Base-by-base conservation (phyloP, 805 yeast genomes). In the Wickerhamomyces rabaulensis region DNA sequence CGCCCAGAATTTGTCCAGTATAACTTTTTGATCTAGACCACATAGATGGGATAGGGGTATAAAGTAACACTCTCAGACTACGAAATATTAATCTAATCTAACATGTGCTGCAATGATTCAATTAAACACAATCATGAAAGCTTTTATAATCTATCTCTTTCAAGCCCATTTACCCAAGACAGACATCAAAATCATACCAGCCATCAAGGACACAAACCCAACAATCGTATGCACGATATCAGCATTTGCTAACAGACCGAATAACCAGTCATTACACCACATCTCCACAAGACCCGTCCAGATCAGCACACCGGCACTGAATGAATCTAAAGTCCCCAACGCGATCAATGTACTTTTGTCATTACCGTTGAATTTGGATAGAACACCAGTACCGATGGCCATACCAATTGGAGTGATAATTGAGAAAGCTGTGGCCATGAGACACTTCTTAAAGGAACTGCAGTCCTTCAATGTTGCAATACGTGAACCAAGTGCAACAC, bases 401-500 rank as follows among this genome's bases (percentile, higher is more conserved):
- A 84, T 80, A 6, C 90, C 84, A 39, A 84, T 64, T 2, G 94
- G 94, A 0, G 94, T 83, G 21, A 82, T 73, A 10, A 84, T 43
- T 3, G 78, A 67, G 57, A 73, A 82, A 6, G 63, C 74, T 4
- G 60, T n/a, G n/a, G 76, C 76, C 58, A 78, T 65, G 1, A 73
- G 16, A 72, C 79, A 71, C 13, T 86, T 86, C 1, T 79, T 70
- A 52, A 61, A 62, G 45, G 70, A 62, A 47, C 59, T 63, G 29
- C 48, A 46, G 8, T 55, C 43, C 10, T 58, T 44, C 1, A 79
- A 68, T 26, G 70, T 69, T 2, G 87, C 82, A 31, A 84, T 70
- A 60, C 95, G 76, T 7, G 90, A 74, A n/a, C 95, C 95, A 48
- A 87, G 70, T 35, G 94, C 95, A 40, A 87, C 68, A 39, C 95